Evolutionary conservation across 352 stramenopile genomes (phyloP), one percentile per base, ranked within the genome.

Genomic region (Globisporangium nagaii): DNA sequence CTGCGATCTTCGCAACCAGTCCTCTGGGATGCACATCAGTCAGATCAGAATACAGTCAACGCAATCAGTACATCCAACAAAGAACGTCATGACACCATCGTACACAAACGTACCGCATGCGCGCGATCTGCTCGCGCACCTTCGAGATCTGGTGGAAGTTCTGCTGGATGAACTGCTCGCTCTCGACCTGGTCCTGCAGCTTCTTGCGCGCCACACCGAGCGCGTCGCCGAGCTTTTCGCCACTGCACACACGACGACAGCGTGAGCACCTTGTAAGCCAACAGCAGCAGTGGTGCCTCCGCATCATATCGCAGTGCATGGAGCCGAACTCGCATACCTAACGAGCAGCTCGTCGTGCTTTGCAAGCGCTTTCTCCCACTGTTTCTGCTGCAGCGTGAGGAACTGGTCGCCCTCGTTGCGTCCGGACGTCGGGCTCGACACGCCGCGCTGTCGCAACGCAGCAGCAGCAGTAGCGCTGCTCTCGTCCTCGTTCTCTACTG

Each of bases 161-260:
- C 58, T 81, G 68, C 17, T 64, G 51, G 25, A 91, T 56, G 57
- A 83, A 91, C 44, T 80, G 75, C 36, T 88, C 76, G 58, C 81
- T 89, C 45, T 75, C 70, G 44, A 70, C 73, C 66, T 91, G 72
- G 42, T 73, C 66, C 57, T 78, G 72, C 53, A 91, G 60, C 7
- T 61, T 69, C 52, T 73, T 64, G 12, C 80, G 73, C 40, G 78
- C 60, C 6, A 41, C 41, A 20, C 50, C 57, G 11, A 90, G 68
- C 24, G 68, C 62, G 5, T 63, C 52, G 17, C 70, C 66, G 13
- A 90, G 60, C 59, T 70, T 63, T 4, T 88, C 68, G 1, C 80
- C 80, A 58, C 80, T 90, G 27, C 17, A 15, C 8, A 65, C 56
- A 30, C 35, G 19, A 49, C 13, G 48, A n/a, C 50, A 36, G n/a